Conservation (phyloP, 2,329 filamentous ascomycete species). For the Amauroascus verrucosus region DNA sequence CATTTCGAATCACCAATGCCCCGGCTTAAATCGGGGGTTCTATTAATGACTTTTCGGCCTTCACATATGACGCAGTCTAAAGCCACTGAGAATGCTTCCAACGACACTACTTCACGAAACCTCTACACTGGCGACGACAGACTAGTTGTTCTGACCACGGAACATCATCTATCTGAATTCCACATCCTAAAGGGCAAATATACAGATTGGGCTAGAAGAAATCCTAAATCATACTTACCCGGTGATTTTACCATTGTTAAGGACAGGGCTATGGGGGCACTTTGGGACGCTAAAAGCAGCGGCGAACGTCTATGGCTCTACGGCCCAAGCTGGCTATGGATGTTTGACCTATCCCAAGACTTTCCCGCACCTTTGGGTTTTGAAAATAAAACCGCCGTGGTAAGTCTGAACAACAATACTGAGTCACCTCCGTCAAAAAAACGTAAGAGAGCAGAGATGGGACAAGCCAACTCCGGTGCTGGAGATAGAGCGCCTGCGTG, state of each 20-base stretch:
- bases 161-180: conserved; percentile 65
- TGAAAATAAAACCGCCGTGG: conserved; percentile 6
- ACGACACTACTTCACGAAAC: conserved; percentile 18
- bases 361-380: conserved; percentile 38
- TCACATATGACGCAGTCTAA: conserved; percentile 21
- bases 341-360: conserved; percentile 75
- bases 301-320: conserved; percentile 74
- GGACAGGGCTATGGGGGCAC: conserved; percentile 69
- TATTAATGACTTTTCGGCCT: conserved; percentile 57
- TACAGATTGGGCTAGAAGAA: conserved; percentile 75
- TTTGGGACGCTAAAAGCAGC: conserved; percentile 60
- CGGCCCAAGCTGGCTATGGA: conserved; percentile 74
- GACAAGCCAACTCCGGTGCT: conserved; percentile 44
- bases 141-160: conserved; percentile 52
- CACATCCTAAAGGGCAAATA: conserved; percentile 66
- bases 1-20: conserved; percentile 60
- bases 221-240: conserved; percentile 66
- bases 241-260: conserved; percentile 61
- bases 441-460: conserved; percentile 33
- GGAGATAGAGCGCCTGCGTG: conserved; percentile 43
- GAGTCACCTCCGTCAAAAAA: conserved; percentile 24
- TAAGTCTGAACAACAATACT: conserved; percentile 16
- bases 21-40: conserved; percentile 54
- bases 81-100: conserved; percentile 33
- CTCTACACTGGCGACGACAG: conserved; percentile 38